Percentiles rank a stretch among this genome's conserved stretches.
Evolutionary conservation across 441 rosid species (phyloP).

Genomic region (Kokia cookei): DNA sequence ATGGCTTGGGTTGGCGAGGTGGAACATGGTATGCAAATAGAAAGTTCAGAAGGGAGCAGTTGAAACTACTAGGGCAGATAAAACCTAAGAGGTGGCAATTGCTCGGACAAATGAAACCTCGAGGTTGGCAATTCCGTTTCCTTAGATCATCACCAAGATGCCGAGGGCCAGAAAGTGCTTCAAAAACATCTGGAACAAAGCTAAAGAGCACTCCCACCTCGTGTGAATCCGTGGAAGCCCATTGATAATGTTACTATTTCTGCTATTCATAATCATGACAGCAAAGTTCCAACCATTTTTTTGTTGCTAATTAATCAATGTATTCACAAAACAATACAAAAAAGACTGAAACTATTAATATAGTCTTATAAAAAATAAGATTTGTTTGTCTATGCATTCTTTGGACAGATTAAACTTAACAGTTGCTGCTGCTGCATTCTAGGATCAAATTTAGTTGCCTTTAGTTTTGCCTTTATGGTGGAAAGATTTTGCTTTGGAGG

Average conservation of each 20-base stretch:
- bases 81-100: constrained; percentile 69
- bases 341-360: not conserved
- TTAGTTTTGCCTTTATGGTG: not conserved
- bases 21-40: constrained; percentile 88
- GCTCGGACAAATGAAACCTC: constrained; percentile 48
- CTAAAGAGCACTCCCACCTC: constrained; percentile 14
- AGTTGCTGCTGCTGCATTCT: not conserved
- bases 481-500: not conserved
- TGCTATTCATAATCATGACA: not conserved
- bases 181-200: constrained; percentile 20
- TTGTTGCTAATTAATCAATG: not conserved
- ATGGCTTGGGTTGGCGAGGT: constrained; percentile 93
- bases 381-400: not conserved
- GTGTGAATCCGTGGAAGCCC: constrained; percentile 13
- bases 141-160: constrained; percentile 41
- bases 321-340: not conserved
- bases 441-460: not conserved
- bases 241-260: constrained; percentile 18
- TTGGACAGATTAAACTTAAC: not conserved
- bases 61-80: constrained; percentile 66
- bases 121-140: constrained; percentile 50
- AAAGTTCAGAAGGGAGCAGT: constrained; percentile 70
- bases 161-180: constrained; percentile 18
- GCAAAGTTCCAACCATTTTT: not conserved
- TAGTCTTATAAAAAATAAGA: not conserved